A percentile compares a stretch with the other conserved stretches of the same genome.
Conservation (phyloP, 768 basidiomycete genomes). For the Harrya chromipes region DNA sequence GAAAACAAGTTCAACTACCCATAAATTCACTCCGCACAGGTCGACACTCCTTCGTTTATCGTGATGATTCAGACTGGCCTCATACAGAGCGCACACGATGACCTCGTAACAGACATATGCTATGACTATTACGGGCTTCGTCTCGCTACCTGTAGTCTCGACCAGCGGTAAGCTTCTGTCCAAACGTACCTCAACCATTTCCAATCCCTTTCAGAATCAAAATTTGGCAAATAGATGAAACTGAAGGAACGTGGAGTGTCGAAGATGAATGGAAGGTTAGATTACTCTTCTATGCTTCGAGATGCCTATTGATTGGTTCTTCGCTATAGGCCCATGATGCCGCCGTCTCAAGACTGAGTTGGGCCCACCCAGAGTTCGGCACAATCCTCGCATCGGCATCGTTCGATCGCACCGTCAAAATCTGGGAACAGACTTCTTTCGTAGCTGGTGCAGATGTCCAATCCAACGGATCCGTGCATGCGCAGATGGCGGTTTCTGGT, state of each 20-base stretch:
- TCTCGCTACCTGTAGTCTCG: constrained; percentile 77
- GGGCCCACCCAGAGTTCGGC: constrained; percentile 94
- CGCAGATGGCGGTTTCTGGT: constrained; percentile 8
- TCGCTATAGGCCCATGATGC: constrained; percentile 88
- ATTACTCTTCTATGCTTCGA: background rate
- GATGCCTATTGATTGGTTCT: background rate
- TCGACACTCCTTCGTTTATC: background rate
- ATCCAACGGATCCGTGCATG: constrained; percentile 20
- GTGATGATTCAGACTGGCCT: constrained; percentile 77
- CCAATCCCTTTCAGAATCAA: constrained; percentile 54
- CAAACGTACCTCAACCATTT: constrained; percentile 8
- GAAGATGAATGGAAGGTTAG: constrained; percentile 92
- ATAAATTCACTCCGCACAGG: too few relatives aligned
- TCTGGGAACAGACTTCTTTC: constrained; percentile 73
- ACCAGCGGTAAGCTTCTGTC: constrained; percentile 60
- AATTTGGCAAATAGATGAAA: constrained; percentile 77
- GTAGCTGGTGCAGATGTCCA: constrained; percentile 28
- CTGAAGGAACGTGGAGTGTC: constrained; percentile 67
- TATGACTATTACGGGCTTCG: constrained; percentile 90
- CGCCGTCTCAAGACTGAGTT: constrained; percentile 75
- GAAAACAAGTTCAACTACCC: too few relatives aligned
- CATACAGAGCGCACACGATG: constrained; percentile 73
- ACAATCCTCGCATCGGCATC: constrained; percentile 82
- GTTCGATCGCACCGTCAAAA: constrained; percentile 88
- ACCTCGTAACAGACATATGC: constrained; percentile 80